Evolutionary conservation across 2,329 filamentous ascomycete genomes (phyloP), one percentile per base, ranked within the genome.

Genomic region (Cryoendolithus antarcticus): DNA sequence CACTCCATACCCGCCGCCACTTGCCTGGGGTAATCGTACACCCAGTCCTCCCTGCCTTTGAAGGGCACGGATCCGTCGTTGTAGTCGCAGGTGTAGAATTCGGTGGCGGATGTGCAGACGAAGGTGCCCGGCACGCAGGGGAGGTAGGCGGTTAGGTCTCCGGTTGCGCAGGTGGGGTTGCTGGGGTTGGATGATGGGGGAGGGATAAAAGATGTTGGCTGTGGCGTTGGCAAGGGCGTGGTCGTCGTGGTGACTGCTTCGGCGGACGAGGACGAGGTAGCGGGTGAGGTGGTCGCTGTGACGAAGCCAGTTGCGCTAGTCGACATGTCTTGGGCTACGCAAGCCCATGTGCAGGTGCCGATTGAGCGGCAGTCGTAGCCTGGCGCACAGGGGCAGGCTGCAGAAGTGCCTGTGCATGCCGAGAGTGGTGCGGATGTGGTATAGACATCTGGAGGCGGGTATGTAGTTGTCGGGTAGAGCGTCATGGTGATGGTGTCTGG

Each of bases 81-180:
- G 44, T 53, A 55, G 43, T 54, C 50, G 50, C 61, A 64, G 7
- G 59, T 63, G 32, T 55, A 51, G 49, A 57, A 64, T 13, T 52
- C 47, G 2, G 44, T n/a, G 13, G 39, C 21, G 3, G 51, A 56
- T 21, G 54, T 55, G 57, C 62, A 64, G 44, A 64, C 53, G 51
- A 60, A 62, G n/a, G 57, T 55, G 12, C 58, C 60, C 1, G 60
- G 61, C 1, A 54, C 51, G 46, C 62, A 65, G 27, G 60, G 59
- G 2, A 60, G 51, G 40, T 57, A 60, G 37, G 41, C 38, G 11
- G 53, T 45, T 37, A 60, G 48, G 34, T 47, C 48, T 11, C 50
- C 50, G 11, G 44, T 44, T n/a, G 51, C 53, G 39, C 50, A 56
- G 11, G 38, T 38, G 19, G 35, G 44, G 35, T 15, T 38, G 9